Base-by-base conservation (phyloP, 257 asterid species). In the Solanum chilense region DNA sequence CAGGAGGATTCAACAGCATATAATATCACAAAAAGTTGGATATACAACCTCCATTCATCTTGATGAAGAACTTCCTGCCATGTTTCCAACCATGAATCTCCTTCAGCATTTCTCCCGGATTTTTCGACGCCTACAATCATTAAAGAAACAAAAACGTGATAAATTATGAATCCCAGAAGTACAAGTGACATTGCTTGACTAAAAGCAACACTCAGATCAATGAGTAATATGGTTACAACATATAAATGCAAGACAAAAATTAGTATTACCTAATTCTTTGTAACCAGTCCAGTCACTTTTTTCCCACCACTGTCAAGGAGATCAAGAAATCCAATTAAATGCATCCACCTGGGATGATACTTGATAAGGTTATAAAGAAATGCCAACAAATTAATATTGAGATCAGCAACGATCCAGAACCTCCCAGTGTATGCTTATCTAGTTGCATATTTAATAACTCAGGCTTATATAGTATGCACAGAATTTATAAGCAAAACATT, bases 241-340 rank as follows among this genome's bases (percentile, higher is more conserved):
- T 56, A 56, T 56, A 18, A 56, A 0, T 56, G n/a, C 0, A 1
- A 78, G 47, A 7, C n/a, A 81, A 74, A 83, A 49, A 14, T 44
- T 47, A 15, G 77, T 7, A 60, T 41, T 96, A 96, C 99, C 99
- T 94, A 97, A 95, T 92, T 97, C 99, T 93, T 96, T 97, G 95
- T 95, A 96, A 90, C 99, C 99, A 15, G 98, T 96, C 99, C 99
- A 97, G 90, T 97, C 98, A 92, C 99, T 96, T 93, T 96, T 96
- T 95, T 97, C 99, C 99, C 99, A 97, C 99, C 99, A 97, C 99
- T 97, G 99, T 93, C 98, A 94, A 97, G 94, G 91, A 96, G 93
- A 96, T 92, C 91, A 95, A 97, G 93, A 96, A 95, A 95, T 93
- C 98, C 97, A 96, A 92, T 95, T 96, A 97, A 95, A 96, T 92